These are phyloP conservation scores for Cicer cuneatum DNA, from an alignment of 306 rosid species.

Conservation along the genomic window DNA sequence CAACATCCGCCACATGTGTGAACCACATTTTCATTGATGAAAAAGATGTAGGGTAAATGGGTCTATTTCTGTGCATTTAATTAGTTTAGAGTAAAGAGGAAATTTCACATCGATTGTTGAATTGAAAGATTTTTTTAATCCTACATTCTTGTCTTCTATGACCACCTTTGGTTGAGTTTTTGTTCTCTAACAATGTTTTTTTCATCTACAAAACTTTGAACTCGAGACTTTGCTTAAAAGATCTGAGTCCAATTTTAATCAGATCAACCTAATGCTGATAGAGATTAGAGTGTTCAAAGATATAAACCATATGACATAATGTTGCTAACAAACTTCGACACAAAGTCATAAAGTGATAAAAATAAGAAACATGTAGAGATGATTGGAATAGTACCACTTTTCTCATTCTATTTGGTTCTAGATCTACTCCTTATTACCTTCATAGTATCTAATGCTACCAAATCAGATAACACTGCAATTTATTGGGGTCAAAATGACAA, in stretches of 20 bases:
- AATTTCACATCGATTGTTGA: neutral
- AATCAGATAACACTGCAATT: conserved; percentile 45
- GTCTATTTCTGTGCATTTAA: neutral
- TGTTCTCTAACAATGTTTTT: no score
- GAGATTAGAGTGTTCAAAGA: neutral
- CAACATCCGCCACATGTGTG: no score
- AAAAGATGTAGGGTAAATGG: neutral
- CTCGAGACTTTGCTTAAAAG: no score
- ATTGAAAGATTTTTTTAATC: no score
- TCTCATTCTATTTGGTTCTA: conserved; percentile 6
- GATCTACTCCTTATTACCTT: conserved; percentile 35
- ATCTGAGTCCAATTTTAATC: no score
- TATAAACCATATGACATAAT: neutral
- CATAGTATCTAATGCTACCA: conserved; percentile 23
- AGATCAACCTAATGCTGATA: no score
- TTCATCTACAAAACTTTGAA: no score
- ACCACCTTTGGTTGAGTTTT: no score
- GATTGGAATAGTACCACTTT: conserved; percentile 34
- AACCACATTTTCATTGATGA: neutral
- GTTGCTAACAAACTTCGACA: neutral
- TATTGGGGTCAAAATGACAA: conserved; percentile 63
- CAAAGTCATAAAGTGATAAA: neutral
- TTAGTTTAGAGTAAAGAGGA: neutral
- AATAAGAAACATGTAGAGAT: conserved; percentile 22
- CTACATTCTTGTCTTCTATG: no score